A percentile compares a stretch with the other conserved stretches of the same genome.
Evolutionary conservation across 331 rosid species (phyloP).

Genomic region (Pyracantha coccinea): DNA sequence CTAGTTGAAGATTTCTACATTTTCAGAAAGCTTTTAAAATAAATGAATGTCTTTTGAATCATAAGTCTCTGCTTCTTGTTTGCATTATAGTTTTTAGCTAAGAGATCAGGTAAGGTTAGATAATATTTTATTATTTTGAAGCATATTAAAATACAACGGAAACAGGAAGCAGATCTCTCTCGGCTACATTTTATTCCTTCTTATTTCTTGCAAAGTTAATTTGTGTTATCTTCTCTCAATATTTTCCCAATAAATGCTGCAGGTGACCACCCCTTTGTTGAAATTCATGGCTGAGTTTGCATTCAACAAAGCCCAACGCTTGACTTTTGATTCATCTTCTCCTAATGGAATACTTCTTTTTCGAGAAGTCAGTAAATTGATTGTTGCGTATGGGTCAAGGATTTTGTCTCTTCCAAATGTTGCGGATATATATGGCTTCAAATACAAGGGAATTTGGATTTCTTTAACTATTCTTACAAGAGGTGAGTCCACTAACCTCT

Average conservation of each 20-base stretch:
- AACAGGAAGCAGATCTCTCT: neutral
- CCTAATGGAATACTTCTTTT: slow-evolving; percentile 99
- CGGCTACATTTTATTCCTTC: neutral
- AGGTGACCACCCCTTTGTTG: slow-evolving; percentile 96
- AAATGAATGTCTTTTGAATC: neutral
- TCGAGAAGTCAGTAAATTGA: slow-evolving; percentile 94
- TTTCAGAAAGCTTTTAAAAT: neutral
- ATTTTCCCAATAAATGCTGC: slow-evolving; percentile 13
- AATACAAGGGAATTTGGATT: slow-evolving; percentile 98
- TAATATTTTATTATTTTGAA: neutral
- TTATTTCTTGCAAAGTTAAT: neutral
- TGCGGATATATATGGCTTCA: slow-evolving; percentile 80
- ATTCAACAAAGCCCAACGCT: slow-evolving; percentile 89
- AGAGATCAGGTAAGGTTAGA: neutral
- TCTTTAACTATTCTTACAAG: slow-evolving; percentile 71
- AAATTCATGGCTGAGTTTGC: slow-evolving; percentile 98
- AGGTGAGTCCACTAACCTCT: slow-evolving; percentile 44
- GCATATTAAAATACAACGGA: neutral
- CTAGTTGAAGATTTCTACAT: neutral
- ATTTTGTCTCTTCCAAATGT: slow-evolving; percentile 79
- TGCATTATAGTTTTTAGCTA: neutral
- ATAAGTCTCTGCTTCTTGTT: neutral
- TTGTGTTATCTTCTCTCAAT: neutral
- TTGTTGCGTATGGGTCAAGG: slow-evolving; percentile 95
- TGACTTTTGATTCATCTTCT: slow-evolving; percentile 97